Evolutionary conservation across 345 rosid species (phyloP), one percentile per base, ranked within the genome.

Genomic region (Aethionema arabicum): DNA sequence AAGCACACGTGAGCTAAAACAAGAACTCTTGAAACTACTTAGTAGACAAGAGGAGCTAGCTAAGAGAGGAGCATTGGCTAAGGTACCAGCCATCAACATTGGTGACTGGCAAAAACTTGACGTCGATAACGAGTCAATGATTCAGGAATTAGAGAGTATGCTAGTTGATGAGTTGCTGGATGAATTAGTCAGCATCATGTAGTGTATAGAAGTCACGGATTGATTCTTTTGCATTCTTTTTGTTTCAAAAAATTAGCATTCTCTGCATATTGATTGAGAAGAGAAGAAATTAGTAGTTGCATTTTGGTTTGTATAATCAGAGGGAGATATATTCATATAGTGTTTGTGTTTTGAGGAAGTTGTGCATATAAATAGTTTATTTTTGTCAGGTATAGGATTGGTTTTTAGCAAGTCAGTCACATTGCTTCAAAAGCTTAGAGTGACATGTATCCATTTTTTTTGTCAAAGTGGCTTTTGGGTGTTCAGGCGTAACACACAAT

Each of bases 111-210:
- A 80, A 59, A 80, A 77, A 21, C 66, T 87, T 65, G 87, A 69
- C 61, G 80, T 80, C 21, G 83, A 83, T 43, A 72, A 79, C 40
- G 91, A 81, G 70, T 59, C 38, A 33, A 76, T 87, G 29, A 79
- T 81, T 65, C 71, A 72, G 72, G 97, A 89, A 50, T 76, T 89
- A 64, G 96, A 80, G 76, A 60, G 73, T 70, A 74, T 71, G 59
- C 76, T 89, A 80, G 66, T 89, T 36, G 95, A 87, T 72, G 85
- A 85, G 57, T 77, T 92, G 55, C 74, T 76, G 43, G 73, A 53
- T 55, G 96, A 91, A 64, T 54, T 83, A 48, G 55, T 82, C 69
- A 75, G 82, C 63, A 29, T 66, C 41, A 70, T 75, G 69, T 76
- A 71, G 70, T 13, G 27, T 65, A 21, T 52, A 58, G 37, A 65